A percentile compares a stretch with the other conserved stretches of the same genome.
phyloP scores from a whole-genome alignment of 257 asterid genomes.

The Nicotiana undulata region DNA sequence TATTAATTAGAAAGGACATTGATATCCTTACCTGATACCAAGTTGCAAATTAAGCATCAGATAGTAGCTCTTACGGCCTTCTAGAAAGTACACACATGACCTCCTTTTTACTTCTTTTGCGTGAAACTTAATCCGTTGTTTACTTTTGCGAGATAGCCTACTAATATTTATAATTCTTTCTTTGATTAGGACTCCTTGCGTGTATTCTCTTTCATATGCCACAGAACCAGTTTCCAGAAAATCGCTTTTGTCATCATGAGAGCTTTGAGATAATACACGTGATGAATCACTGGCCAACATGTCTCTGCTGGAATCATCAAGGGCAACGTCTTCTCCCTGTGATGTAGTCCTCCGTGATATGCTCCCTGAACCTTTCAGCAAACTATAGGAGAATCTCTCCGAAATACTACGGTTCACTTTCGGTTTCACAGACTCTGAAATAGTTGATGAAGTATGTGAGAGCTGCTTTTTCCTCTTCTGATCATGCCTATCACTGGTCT shows the following conservation, averaged over 20 bases:
- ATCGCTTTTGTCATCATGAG: conserved; percentile 48
- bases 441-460: conserved; percentile 30
- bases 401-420: conserved; percentile 52
- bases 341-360: conserved; percentile 32
- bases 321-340: conserved; percentile 26
- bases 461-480: conserved; percentile 38
- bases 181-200: conserved; percentile 91
- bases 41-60: conserved; percentile 91
- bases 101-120: conserved; percentile 46
- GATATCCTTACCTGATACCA: conserved; percentile 72
- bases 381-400: conserved; percentile 42
- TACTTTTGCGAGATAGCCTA: conserved; percentile 43
- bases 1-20: neutral
- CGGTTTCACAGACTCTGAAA: conserved; percentile 33
- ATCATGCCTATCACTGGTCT: conserved; percentile 32
- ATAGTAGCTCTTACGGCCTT: conserved; percentile 68
- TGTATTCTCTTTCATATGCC: conserved; percentile 90
- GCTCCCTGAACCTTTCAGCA: conserved; percentile 40
- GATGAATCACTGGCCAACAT: conserved; percentile 34
- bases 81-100: conserved; percentile 43
- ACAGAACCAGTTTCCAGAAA: conserved; percentile 28
- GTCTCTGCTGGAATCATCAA: conserved; percentile 32
- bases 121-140: conserved; percentile 43
- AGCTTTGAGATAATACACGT: conserved; percentile 27
- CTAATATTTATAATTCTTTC: conserved; percentile 51